Conservation (phyloP, 2,329 filamentous ascomycete species). For the Venturia asperata region DNA sequence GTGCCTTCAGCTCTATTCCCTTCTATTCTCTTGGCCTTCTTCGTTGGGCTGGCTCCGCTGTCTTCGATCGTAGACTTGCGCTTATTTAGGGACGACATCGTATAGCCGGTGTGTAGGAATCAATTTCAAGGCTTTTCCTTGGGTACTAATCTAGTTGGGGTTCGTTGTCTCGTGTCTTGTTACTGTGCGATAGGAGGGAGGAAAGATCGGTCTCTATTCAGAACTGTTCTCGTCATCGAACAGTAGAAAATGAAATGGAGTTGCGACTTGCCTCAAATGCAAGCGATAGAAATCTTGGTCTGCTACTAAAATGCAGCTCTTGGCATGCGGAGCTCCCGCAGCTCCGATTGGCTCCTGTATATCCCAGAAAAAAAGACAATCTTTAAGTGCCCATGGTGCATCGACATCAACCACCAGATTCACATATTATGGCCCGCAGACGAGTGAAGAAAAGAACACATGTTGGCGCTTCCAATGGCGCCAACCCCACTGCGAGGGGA, state of each 20-base stretch:
- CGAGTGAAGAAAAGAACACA: constrained; percentile 88
- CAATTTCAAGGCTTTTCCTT: background rate
- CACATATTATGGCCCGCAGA: constrained; percentile 62
- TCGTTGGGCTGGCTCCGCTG: background rate
- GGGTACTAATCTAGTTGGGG: background rate
- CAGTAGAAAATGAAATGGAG: background rate
- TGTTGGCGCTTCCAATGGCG: constrained; percentile 55
- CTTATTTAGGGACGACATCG: constrained; percentile 38
- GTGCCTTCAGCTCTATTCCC: background rate
- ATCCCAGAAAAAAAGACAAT: constrained; percentile 8
- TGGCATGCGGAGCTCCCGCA: constrained; percentile 9
- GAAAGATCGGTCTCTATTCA: background rate
- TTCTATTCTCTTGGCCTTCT: constrained; percentile 28
- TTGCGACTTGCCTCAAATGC: background rate
- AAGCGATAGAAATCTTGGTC: constrained; percentile 14
- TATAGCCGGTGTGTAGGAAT: background rate
- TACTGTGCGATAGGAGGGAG: too few relatives aligned
- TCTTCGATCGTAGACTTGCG: background rate
- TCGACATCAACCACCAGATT: background rate
- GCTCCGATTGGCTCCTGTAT: constrained; percentile 4
- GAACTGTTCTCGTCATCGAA: background rate
- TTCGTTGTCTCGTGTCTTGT: background rate
- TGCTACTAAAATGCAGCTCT: background rate
- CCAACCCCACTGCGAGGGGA: constrained; percentile 38
- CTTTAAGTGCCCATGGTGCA: background rate